These are phyloP conservation scores for Lipomyces kockii DNA, from an alignment of 805 yeast genomes.

Conservation along the genomic window DNA sequence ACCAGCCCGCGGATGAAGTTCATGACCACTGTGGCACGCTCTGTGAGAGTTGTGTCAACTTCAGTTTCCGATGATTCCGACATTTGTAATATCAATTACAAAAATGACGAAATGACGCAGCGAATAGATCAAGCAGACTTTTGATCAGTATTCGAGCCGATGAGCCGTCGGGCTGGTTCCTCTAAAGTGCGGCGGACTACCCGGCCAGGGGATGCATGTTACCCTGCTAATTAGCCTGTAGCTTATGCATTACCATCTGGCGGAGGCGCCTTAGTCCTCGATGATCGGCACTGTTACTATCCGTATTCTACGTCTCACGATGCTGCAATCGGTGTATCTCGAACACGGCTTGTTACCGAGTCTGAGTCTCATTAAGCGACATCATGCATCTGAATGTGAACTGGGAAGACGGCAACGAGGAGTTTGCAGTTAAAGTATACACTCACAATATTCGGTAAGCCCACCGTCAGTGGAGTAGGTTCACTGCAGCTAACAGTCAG, in stretches of 20 bases:
- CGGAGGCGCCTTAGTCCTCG: too few species aligned
- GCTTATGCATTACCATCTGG: too few species aligned
- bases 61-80: neutral
- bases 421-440: conserved; percentile 22
- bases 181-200: too few species aligned
- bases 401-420: conserved; percentile 29
- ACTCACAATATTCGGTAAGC: conserved; percentile 32
- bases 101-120: neutral
- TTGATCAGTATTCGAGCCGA: neutral
- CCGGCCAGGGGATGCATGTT: too few species aligned
- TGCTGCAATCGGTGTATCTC: neutral
- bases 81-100: neutral
- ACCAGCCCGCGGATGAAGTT: conserved; percentile 27
- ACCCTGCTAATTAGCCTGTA: too few species aligned
- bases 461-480: neutral
- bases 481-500: neutral
- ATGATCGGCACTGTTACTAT: neutral
- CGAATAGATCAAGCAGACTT: neutral
- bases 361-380: neutral
- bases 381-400: conserved; percentile 15
- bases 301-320: neutral
- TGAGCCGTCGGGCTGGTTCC: too few species aligned
- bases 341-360: neutral
- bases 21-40: conserved; percentile 15
- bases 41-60: conserved; percentile 1